Conservation (phyloP, 1,139 yeast genomes). For the Lodderomyces parapsilosis region DNA sequence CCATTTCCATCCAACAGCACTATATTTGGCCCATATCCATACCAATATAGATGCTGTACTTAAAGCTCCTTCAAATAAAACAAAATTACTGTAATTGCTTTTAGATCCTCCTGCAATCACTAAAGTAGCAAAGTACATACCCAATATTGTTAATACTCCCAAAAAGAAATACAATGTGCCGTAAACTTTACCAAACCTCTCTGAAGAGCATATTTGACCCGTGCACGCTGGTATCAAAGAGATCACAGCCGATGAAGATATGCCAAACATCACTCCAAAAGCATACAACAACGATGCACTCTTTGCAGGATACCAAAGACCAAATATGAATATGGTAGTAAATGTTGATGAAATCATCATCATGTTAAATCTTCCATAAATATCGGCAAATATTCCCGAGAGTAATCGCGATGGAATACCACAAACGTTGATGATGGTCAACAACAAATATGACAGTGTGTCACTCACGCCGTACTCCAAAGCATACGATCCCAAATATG, state of each 20-base stretch:
- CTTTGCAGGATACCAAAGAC: conserved; percentile 44
- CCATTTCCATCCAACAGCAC: conserved; percentile 26
- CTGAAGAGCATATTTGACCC: conserved; percentile 63
- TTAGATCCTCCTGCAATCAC: conserved; percentile 22
- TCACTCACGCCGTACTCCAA: conserved; percentile 39
- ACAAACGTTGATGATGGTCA: conserved; percentile 45
- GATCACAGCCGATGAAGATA: conserved; percentile 29
- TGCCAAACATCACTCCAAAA: conserved; percentile 29
- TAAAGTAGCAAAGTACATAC: conserved; percentile 29
- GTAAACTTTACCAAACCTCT: conserved; percentile 65
- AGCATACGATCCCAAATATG: conserved; percentile 54
- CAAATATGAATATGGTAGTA: conserved; percentile 40
- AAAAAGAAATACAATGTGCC: conserved; percentile 69
- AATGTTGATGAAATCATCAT: conserved; percentile 32
- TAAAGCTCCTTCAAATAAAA: conserved; percentile 27
- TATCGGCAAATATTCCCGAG: conserved; percentile 50
- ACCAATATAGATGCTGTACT: conserved; percentile 19
- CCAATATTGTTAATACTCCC: conserved; percentile 54
- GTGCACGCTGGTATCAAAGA: conserved; percentile 43
- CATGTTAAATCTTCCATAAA: conserved; percentile 51
- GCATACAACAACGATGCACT: conserved; percentile 20
- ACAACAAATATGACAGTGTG: conserved; percentile 41
- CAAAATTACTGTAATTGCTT: conserved; percentile 22
- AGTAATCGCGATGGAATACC: conserved; percentile 48
- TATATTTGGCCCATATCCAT: conserved; percentile 24